Conservation (phyloP, 768 basidiomycete genomes). For the Trametes punicea region DNA sequence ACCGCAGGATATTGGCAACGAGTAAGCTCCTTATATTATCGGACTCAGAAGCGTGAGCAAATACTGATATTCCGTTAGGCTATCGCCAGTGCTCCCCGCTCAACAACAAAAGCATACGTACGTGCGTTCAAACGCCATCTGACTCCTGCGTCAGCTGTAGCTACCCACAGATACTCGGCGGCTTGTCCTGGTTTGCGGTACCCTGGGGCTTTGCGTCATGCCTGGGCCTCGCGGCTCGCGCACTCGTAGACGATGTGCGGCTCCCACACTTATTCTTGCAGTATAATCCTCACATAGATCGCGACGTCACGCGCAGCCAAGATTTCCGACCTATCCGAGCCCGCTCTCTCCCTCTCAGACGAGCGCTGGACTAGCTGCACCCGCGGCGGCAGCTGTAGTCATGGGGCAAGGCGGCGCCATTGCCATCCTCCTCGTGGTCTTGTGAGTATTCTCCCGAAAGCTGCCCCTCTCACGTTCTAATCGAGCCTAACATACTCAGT, state of each 20-base stretch:
- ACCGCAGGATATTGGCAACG: slow-evolving; percentile 51
- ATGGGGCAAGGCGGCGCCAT: slow-evolving; percentile 36
- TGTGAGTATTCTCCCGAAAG: slow-evolving; percentile 12
- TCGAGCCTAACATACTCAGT: slow-evolving; percentile 27
- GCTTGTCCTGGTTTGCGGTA: slow-evolving; percentile 50
- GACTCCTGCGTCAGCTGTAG: no score
- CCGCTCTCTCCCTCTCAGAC: slow-evolving; percentile 33
- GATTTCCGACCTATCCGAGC: slow-evolving; percentile 48
- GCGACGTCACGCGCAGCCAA: slow-evolving; percentile 33
- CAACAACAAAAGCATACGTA: slow-evolving; percentile 51
- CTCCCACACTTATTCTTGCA: slow-evolving; percentile 25
- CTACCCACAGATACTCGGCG: slow-evolving; percentile 46
- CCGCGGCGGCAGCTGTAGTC: slow-evolving; percentile 34
- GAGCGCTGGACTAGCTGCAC: slow-evolving; percentile 38
- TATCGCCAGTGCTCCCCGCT: slow-evolving; percentile 48
- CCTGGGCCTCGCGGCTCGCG: slow-evolving; percentile 36
- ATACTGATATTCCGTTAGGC: slow-evolving; percentile 30
- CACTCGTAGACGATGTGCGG: slow-evolving; percentile 28
- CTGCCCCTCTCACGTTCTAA: slow-evolving; percentile 9
- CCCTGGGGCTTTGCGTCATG: slow-evolving; percentile 44
- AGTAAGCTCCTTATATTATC: slow-evolving; percentile 27
- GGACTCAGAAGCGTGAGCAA: neutral
- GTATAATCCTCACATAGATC: no score
- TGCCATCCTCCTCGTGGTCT: slow-evolving; percentile 35
- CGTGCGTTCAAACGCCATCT: no score